Conservation (phyloP, 345 rosid genomes). For the Eucalyptus pauciflora region DNA sequence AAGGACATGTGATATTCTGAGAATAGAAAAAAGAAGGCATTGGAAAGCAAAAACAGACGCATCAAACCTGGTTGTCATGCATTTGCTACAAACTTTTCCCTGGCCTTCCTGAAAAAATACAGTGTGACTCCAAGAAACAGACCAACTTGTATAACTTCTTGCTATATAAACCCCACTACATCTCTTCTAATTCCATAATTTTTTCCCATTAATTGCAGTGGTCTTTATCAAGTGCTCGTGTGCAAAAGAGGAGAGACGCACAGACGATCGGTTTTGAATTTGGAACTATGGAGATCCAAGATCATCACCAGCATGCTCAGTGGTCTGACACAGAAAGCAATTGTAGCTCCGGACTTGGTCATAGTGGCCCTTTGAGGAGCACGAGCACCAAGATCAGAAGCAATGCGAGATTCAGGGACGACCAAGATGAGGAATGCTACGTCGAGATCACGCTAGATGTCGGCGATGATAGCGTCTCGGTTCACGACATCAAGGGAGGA, state of each 20-base stretch:
- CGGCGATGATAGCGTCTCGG: slow-evolving; percentile 28
- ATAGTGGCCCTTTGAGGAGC: slow-evolving; percentile 33
- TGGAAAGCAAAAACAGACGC: not conserved
- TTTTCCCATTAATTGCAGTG: not conserved
- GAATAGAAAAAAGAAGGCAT: not conserved
- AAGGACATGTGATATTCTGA: not conserved
- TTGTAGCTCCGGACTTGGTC: slow-evolving; percentile 8
- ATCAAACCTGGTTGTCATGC: not conserved
- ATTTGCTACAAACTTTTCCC: not conserved
- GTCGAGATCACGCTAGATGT: slow-evolving; percentile 55
- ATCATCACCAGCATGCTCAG: slow-evolving; percentile 3
- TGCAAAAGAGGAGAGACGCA: not conserved
- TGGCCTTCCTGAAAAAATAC: not conserved
- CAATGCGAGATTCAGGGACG: slow-evolving; percentile 23
- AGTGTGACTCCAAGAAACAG: not conserved
- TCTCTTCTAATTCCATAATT: not conserved
- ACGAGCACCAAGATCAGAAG: slow-evolving; percentile 21
- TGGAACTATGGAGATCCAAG: slow-evolving; percentile 22
- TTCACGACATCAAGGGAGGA: slow-evolving; percentile 8
- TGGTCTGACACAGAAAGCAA: slow-evolving; percentile 34
- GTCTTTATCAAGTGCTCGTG: not conserved
- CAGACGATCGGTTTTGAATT: not conserved
- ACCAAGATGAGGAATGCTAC: slow-evolving; percentile 10
- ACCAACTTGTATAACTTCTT: not conserved
- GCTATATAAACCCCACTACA: not conserved